These are phyloP conservation scores for Barbarea vulgaris DNA, from an alignment of 345 rosid species.

Conservation along the genomic window DNA sequence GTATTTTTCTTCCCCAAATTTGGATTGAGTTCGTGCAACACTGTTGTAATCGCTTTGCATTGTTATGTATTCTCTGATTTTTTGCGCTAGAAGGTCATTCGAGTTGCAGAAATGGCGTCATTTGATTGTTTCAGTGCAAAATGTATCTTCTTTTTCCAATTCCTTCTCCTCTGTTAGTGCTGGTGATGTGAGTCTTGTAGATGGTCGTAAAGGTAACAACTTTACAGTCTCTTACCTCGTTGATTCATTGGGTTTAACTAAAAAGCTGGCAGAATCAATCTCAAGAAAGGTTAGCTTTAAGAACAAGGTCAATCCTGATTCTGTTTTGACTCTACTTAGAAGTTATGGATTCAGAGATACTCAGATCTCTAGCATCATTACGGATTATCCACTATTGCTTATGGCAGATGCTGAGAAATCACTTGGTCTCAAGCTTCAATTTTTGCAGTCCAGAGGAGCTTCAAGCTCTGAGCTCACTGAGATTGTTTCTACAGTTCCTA, in stretches of 20 bases:
- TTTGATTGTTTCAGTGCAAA: not conserved
- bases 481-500: too few species aligned
- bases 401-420: too few species aligned
- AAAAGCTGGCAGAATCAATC: constrained; percentile 20
- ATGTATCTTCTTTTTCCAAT: not conserved
- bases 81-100: not conserved
- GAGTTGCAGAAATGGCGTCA: not conserved
- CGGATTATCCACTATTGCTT: too few species aligned
- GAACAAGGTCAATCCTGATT: not conserved
- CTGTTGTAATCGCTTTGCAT: too few species aligned
- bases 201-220: not conserved
- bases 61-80: constrained; percentile 10
- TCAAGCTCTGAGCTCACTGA: too few species aligned
- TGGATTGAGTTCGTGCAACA: too few species aligned
- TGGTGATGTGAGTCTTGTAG: not conserved
- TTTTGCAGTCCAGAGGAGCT: too few species aligned
- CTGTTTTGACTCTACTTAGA: too few species aligned
- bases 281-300: not conserved
- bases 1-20: too few species aligned
- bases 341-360: too few species aligned
- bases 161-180: not conserved
- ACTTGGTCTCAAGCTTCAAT: too few species aligned
- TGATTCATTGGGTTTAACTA: constrained; percentile 29
- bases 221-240: constrained; percentile 28
- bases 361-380: too few species aligned